Percentiles rank a stretch among this genome's conserved stretches.
phyloP scores from a whole-genome alignment of 2,329 filamentous ascomycete genomes.

The Gliomastix tumulicola region DNA sequence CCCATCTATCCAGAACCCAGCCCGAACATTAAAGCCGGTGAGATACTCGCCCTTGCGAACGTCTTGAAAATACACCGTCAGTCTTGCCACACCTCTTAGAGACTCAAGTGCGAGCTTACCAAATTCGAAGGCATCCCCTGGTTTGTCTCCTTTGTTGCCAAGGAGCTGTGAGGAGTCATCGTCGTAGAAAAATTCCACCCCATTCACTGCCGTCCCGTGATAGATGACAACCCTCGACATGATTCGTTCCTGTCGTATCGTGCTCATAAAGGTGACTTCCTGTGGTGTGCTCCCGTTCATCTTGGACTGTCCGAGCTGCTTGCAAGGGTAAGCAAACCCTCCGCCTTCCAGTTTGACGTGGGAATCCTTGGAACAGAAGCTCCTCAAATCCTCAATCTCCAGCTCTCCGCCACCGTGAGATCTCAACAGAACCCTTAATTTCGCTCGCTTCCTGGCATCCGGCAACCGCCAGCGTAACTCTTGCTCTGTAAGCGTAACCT shows the following conservation, averaged over 20 bases:
- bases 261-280: conserved; percentile 69
- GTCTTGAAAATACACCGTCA: conserved; percentile 46
- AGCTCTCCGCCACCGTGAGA: conserved; percentile 69
- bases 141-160: conserved; percentile 67
- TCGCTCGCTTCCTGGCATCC: conserved; percentile 63
- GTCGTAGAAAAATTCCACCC: conserved; percentile 89
- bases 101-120: conserved; percentile 42
- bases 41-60: conserved; percentile 79
- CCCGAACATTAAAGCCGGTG: conserved; percentile 76
- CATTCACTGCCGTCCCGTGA: conserved; percentile 70
- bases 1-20: conserved; percentile 78
- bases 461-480: conserved; percentile 67
- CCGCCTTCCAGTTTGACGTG: conserved; percentile 64
- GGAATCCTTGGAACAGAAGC: conserved; percentile 64
- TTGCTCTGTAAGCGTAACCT: conserved; percentile 67
- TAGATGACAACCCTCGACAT: conserved; percentile 71
- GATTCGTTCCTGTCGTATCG: conserved; percentile 61
- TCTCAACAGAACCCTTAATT: conserved; percentile 66
- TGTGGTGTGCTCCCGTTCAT: conserved; percentile 64
- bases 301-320: conserved; percentile 62
- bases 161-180: conserved; percentile 80
- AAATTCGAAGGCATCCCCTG: conserved; percentile 69
- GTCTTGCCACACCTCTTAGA: neutral
- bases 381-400: conserved; percentile 69
- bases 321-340: conserved; percentile 57